phyloP scores from a whole-genome alignment of 495 filamentous ascomycete species.

The Cercophora sp. region DNA sequence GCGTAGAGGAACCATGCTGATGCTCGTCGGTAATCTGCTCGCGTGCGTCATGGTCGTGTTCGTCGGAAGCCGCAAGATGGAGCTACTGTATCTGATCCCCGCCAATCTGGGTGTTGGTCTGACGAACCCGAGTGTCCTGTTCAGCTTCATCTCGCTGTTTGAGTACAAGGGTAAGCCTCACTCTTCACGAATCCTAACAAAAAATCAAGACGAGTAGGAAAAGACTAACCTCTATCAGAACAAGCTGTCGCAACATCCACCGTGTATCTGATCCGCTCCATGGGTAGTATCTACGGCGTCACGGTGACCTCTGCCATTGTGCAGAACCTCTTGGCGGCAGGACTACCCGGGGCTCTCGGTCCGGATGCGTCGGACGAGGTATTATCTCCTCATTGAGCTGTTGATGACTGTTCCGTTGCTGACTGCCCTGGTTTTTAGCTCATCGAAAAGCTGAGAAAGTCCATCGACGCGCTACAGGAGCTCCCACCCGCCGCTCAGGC shows the following conservation, averaged over 20 bases:
- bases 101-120: conserved; percentile 61
- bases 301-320: conserved; percentile 58
- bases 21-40: conserved; percentile 56
- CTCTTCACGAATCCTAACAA: not conserved
- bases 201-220: not conserved
- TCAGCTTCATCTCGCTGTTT: conserved; percentile 60
- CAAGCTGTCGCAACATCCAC: conserved; percentile 65
- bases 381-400: not conserved
- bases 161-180: conserved; percentile 56
- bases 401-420: not conserved
- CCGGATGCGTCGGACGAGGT: conserved; percentile 30
- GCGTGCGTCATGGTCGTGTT: conserved; percentile 48
- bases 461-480: conserved; percentile 46
- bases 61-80: conserved; percentile 55
- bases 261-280: conserved; percentile 61
- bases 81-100: conserved; percentile 58
- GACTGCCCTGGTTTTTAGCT: conserved; percentile 28
- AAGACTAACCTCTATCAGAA: conserved; percentile 36
- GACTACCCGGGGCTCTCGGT: conserved; percentile 50
- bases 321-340: conserved; percentile 55
- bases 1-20: conserved; percentile 50
- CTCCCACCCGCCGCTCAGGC: conserved; percentile 44
- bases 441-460: conserved; percentile 53
- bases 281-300: conserved; percentile 64
- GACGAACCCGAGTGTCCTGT: conserved; percentile 58